Percentiles rank a stretch among this genome's conserved stretches.
These are phyloP conservation scores for Allomyces macrogynus DNA, from an alignment of 192 early-diverging fungal species.

Conservation along the genomic window DNA sequence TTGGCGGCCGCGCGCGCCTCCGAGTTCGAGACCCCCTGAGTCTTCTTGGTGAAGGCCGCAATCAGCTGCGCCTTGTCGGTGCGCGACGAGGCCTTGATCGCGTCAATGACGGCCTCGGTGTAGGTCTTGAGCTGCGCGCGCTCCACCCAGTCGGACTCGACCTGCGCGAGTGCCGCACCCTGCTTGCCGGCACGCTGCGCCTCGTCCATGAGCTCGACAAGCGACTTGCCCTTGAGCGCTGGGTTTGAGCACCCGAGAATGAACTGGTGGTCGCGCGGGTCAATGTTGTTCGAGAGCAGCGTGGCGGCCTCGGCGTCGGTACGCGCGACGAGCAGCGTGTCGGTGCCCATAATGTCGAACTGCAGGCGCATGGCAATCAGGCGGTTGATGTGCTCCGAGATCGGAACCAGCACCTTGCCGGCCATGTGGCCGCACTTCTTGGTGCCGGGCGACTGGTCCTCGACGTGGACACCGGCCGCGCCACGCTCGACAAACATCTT, in stretches of 20 bases:
- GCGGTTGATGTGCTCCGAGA: constrained; percentile 92
- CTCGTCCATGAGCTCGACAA: constrained; percentile 57
- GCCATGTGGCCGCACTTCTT: constrained; percentile 99
- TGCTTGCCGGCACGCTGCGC: constrained; percentile 49
- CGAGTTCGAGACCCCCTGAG: constrained; percentile 43
- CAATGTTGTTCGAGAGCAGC: constrained; percentile 88
- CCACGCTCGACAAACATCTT: constrained; percentile 96
- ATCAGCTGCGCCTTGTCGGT: constrained; percentile 24
- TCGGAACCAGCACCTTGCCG: constrained; percentile 94
- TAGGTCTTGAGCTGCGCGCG: constrained; percentile 64
- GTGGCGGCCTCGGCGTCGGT: constrained; percentile 96
- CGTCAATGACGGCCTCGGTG: constrained; percentile 56
- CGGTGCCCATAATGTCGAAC: constrained; percentile 95
- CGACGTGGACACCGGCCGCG: constrained; percentile 83
- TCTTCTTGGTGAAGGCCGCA: constrained; percentile 26
- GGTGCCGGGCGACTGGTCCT: constrained; percentile 84
- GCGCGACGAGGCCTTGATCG: constrained; percentile 30
- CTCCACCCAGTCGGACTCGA: constrained; percentile 69
- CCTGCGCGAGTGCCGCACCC: constrained; percentile 52
- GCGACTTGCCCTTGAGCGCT: constrained; percentile 28
- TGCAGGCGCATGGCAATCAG: constrained; percentile 84
- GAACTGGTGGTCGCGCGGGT: constrained; percentile 85
- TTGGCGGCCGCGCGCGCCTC: constrained; percentile 69
- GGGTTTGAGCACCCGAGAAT: constrained; percentile 86
- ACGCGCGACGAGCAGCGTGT: constrained; percentile 80